Base-by-base conservation (phyloP, 2,329 filamentous ascomycete species). In the Cryphonectria parasitica region DNA sequence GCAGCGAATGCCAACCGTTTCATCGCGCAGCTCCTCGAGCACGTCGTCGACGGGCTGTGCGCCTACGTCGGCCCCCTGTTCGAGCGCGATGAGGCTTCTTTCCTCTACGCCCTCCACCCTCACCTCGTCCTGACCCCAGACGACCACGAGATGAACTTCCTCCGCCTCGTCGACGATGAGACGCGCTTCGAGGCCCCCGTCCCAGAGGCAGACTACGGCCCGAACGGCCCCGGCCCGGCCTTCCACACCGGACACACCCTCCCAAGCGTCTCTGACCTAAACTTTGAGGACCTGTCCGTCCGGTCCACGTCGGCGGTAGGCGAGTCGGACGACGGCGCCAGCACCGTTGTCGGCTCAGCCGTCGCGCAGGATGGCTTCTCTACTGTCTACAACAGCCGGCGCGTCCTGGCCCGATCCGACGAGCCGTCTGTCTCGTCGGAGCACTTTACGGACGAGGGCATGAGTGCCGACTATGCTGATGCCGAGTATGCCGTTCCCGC, bases 61-160 rank as follows among this genome's bases (percentile, higher is more conserved):
- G 31, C 3, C 13, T 69, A 69, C 25, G 43, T 61, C 28, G 1
- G 25, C 1, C n/a, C 61, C 0, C 80, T 80, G 77, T 13, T 74
- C 2, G 75, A 75, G 0, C 72, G 73, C 11, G 49, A 73, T 15
- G 63, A 54, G 11, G 11, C 28, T 36, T 77, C 79, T 4, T 74
- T 80, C 17, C 78, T 82, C 1, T 76, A 82, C 36, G 76, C 76
- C 19, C 73, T 82, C 3, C 83, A 81, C 0, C 78, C 79, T 2
- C 84, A 87, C 73, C 73, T 87, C 34, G 77, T 90, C 0, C 82
- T 90, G 0, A 84, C 82, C 6, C 82, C 92, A 1, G 79, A 80
- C 0, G 83, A 87, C 3, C 80, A 86, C 1, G 90, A 92, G 78
- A 84, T 87, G 73, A 86, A 86, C 69, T 92, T 85, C 73, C 81